phyloP scores from a whole-genome alignment of 2,329 filamentous ascomycete genomes.

The Plectosphaerella sp. region DNA sequence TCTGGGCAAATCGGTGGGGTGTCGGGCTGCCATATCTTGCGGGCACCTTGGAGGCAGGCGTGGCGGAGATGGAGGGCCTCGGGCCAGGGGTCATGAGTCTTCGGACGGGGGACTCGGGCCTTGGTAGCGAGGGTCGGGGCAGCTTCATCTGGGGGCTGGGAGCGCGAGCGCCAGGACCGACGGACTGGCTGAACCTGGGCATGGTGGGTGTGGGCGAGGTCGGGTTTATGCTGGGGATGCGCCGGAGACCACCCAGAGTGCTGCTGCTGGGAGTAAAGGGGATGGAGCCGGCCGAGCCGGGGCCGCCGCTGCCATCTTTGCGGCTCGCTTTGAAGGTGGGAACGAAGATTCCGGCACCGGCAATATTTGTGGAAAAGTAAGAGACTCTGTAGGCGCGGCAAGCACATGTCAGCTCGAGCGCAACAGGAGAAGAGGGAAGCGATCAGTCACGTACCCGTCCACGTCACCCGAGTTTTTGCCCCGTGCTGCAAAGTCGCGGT shows the following conservation, averaged over 20 bases:
- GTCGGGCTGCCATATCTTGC: conserved; percentile 61
- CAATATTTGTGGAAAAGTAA: conserved; percentile 77
- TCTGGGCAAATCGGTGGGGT: conserved; percentile 59
- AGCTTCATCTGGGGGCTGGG: conserved; percentile 69
- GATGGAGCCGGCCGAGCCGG: conserved; percentile 44
- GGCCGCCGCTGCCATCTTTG: conserved; percentile 55
- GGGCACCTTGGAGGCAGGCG: conserved; percentile 44
- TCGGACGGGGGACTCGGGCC: conserved; percentile 81
- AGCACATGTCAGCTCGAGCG: conserved; percentile 3
- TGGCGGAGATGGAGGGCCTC: conserved; percentile 47
- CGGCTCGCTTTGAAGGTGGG: conserved; percentile 76
- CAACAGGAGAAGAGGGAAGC: conserved; percentile 9
- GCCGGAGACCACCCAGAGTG: conserved; percentile 48
- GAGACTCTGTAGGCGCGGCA: conserved; percentile 42
- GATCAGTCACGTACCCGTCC: conserved; percentile 64
- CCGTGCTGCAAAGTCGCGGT: conserved; percentile 70
- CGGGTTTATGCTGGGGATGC: conserved; percentile 54
- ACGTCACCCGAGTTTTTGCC: conserved; percentile 97
- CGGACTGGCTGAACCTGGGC: conserved; percentile 82
- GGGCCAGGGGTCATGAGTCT: conserved; percentile 58
- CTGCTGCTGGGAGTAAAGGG: conserved; percentile 66
- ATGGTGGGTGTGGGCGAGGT: conserved; percentile 62
- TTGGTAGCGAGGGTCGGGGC: conserved; percentile 71
- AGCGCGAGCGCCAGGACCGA: conserved; percentile 66
- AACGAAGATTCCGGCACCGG: conserved; percentile 89